Conservation (phyloP, 2,329 filamentous ascomycete genomes). For the Alternaria gaisen region DNA sequence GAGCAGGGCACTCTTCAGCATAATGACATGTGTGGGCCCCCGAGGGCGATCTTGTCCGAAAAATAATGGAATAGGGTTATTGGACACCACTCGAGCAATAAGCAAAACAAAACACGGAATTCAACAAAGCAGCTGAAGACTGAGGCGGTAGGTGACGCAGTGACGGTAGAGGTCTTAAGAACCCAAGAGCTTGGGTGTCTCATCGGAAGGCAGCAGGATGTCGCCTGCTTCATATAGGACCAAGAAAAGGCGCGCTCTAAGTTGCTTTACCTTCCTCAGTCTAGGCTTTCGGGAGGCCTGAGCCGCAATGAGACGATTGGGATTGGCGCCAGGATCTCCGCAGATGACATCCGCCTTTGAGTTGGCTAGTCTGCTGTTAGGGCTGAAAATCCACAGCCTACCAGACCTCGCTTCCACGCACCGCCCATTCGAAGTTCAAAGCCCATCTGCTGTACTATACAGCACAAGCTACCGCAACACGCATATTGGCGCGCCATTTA, state of each 20-base stretch:
- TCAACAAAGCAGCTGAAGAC: background rate
- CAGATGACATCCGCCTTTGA: slow-evolving; percentile 1
- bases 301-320: slow-evolving; percentile 2
- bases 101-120: slow-evolving; percentile 1
- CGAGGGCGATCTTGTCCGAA: background rate
- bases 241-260: slow-evolving; percentile 6
- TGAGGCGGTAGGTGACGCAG: background rate
- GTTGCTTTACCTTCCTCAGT: slow-evolving; percentile 3
- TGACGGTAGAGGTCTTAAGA: background rate
- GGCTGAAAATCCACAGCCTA: background rate
- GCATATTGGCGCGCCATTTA: background rate
- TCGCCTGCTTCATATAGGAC: slow-evolving; percentile 13
- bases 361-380: slow-evolving; percentile 11
- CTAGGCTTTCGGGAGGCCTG: slow-evolving; percentile 9
- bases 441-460: background rate
- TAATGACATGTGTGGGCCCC: slow-evolving; percentile 5
- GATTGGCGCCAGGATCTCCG: slow-evolving; percentile 5
- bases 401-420: background rate
- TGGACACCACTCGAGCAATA: background rate
- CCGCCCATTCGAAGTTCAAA: background rate
- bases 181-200: slow-evolving; percentile 10
- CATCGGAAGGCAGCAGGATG: slow-evolving; percentile 13
- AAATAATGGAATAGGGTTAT: background rate
- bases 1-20: slow-evolving; percentile 22
- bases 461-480: background rate